Evolutionary conservation across 805 yeast genomes (phyloP).

Genomic region (Zygosaccharomyces pseudorouxii): DNA sequence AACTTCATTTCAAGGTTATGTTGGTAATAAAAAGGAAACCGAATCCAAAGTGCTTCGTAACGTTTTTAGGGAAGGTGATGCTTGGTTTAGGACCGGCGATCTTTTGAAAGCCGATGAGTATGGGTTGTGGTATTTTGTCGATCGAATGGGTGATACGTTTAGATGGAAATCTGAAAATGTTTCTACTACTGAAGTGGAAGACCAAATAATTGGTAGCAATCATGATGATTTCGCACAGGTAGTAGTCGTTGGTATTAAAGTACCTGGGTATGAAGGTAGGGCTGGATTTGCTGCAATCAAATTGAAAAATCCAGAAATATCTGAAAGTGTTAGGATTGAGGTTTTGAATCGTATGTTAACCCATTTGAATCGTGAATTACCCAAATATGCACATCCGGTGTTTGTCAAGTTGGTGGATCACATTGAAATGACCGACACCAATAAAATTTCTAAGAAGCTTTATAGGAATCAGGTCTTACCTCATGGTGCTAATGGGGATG

Average conservation of each 20-base stretch:
- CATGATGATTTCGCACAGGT: slow-evolving; percentile 48
- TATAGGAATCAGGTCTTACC: slow-evolving; percentile 69
- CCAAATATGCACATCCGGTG: slow-evolving; percentile 81
- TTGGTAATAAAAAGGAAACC: slow-evolving; percentile 75
- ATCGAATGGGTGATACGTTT: slow-evolving; percentile 90
- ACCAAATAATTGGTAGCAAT: slow-evolving; percentile 46
- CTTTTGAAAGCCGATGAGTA: slow-evolving; percentile 62
- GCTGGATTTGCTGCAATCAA: slow-evolving; percentile 86
- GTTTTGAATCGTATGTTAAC: slow-evolving; percentile 40
- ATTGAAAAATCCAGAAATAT: slow-evolving; percentile 35
- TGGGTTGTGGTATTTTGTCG: slow-evolving; percentile 77
- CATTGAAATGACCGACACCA: slow-evolving; percentile 71
- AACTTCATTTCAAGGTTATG: slow-evolving; percentile 82
- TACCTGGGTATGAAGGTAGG: slow-evolving; percentile 88
- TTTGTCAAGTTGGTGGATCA: slow-evolving; percentile 63
- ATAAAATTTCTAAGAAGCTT: slow-evolving; percentile 68
- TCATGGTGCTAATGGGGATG: slow-evolving; percentile 55
- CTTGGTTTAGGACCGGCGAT: slow-evolving; percentile 88
- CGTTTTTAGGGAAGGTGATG: slow-evolving; percentile 82
- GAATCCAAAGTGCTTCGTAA: slow-evolving; percentile 66
- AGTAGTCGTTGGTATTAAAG: slow-evolving; percentile 82
- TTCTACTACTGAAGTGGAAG: slow-evolving; percentile 89
- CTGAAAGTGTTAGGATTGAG: slow-evolving; percentile 22
- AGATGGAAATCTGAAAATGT: slow-evolving; percentile 97
- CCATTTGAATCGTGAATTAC: slow-evolving; percentile 46